Evolutionary conservation across 164 flowering plant genomes (phyloP).

Genomic region (Houttuynia cordata): DNA sequence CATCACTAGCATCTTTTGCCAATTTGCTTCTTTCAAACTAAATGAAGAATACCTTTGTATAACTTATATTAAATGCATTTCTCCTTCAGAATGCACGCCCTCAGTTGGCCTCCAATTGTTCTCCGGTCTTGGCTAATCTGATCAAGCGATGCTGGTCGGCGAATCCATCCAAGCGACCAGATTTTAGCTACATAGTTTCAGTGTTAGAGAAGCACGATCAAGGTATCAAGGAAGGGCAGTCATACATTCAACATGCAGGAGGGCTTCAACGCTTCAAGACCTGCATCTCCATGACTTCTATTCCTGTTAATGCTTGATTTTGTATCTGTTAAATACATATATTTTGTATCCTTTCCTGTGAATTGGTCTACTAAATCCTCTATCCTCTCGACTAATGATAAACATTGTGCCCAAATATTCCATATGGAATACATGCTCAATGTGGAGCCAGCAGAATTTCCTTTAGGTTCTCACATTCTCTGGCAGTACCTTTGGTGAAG

Average conservation of each 20-base stretch:
- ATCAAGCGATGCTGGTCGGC: constrained; percentile 88
- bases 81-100: constrained; percentile 72
- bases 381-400: too few relatives aligned
- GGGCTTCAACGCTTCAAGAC: constrained; percentile 48
- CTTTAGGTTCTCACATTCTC: too few relatives aligned
- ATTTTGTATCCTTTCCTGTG: too few relatives aligned
- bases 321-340: too few relatives aligned
- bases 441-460: too few relatives aligned
- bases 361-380: too few relatives aligned
- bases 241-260: constrained; percentile 46
- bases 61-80: not conserved
- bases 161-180: constrained; percentile 85
- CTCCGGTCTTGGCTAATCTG: constrained; percentile 72
- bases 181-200: constrained; percentile 63
- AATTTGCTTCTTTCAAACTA: too few relatives aligned
- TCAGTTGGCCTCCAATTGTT: constrained; percentile 75
- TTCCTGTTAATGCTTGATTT: constrained; percentile 59
- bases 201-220: constrained; percentile 69
- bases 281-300: constrained; percentile 51
- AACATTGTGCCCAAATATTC: too few relatives aligned
- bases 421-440: too few relatives aligned
- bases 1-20: too few relatives aligned
- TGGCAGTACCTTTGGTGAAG: too few relatives aligned
- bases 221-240: constrained; percentile 73
- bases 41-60: too few relatives aligned